These are phyloP conservation scores for Thelephora aurantiotincta DNA, from an alignment of 768 basidiomycete species.

Conservation along the genomic window DNA sequence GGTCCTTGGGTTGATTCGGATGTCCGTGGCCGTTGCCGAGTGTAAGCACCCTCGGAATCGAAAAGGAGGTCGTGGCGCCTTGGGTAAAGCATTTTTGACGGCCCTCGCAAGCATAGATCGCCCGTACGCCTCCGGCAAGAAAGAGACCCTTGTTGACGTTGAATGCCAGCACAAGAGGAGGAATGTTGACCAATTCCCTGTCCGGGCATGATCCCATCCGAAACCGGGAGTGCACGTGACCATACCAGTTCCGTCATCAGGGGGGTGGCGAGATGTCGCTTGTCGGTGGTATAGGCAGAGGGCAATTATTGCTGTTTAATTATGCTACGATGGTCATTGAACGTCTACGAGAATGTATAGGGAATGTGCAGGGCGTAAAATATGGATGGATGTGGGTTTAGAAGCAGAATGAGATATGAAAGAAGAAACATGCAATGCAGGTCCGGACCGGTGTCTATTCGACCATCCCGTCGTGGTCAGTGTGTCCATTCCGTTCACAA, in stretches of 20 bases:
- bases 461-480: conserved; percentile 2
- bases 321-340: too few relatives aligned
- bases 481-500: neutral
- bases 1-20: neutral
- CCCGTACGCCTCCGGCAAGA: neutral
- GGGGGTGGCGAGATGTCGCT: too few relatives aligned
- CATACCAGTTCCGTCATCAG: too few relatives aligned
- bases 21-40: conserved; percentile 14
- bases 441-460: conserved; percentile 3
- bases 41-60: conserved; percentile 30
- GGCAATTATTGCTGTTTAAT: too few relatives aligned
- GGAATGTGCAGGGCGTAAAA: conserved; percentile 7
- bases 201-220: too few relatives aligned
- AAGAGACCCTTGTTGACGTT: neutral
- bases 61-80: conserved; percentile 19
- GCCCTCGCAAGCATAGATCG: conserved; percentile 22
- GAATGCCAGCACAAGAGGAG: too few relatives aligned
- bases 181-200: too few relatives aligned
- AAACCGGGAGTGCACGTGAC: too few relatives aligned
- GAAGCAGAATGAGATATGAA: neutral
- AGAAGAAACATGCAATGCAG: too few relatives aligned
- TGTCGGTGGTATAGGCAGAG: neutral
- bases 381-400: neutral
- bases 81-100: conserved; percentile 27
- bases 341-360: neutral